Conservation (phyloP, 108 stramenopile genomes). For the Skeletonema marinoi region DNA sequence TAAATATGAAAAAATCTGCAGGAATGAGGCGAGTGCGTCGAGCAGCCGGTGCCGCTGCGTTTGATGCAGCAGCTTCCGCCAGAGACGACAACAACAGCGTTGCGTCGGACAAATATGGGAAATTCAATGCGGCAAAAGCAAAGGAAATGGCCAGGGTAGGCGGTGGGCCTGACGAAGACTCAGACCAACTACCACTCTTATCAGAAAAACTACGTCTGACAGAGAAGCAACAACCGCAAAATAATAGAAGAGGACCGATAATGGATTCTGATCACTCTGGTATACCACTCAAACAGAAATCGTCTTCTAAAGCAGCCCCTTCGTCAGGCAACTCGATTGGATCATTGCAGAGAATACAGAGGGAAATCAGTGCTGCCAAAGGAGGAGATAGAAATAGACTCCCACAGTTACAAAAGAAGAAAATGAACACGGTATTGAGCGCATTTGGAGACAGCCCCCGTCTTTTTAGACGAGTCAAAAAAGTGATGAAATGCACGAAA, state of each 20-base stretch:
- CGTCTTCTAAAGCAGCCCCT: neutral
- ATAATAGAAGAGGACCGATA: neutral
- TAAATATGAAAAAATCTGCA: neutral
- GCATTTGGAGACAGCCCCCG: neutral
- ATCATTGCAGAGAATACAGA: neutral
- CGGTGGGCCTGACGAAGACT: neutral
- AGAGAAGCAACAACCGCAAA: neutral
- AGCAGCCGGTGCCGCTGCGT: neutral
- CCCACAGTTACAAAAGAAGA: neutral
- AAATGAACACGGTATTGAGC: constrained; percentile 4
- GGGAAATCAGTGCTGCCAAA: neutral
- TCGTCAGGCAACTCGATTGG: neutral
- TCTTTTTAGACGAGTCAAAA: neutral
- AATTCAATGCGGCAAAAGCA: neutral
- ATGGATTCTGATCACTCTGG: neutral
- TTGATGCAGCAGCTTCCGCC: neutral
- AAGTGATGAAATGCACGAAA: constrained; percentile 2
- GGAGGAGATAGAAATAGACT: neutral
- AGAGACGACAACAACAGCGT: neutral
- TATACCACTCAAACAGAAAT: neutral
- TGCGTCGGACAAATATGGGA: neutral
- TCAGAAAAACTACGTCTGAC: constrained; percentile 5
- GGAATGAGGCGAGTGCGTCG: constrained; percentile 13
- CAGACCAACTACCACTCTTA: neutral
- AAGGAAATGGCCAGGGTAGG: neutral